Evolutionary conservation across 2,329 filamentous ascomycete genomes (phyloP).

Genomic region (Claviceps sp.): DNA sequence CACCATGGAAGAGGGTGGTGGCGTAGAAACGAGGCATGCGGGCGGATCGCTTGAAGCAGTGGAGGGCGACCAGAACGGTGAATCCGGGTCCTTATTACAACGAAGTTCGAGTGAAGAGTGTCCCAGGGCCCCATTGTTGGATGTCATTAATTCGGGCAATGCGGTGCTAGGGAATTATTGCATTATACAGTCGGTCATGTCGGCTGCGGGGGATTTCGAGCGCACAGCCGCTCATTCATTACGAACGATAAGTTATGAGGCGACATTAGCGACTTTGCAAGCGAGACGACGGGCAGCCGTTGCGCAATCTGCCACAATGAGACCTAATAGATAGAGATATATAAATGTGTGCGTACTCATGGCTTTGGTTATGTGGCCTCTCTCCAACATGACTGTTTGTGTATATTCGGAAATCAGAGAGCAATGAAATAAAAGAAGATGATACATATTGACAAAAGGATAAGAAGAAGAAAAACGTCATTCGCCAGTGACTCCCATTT

Average conservation of each 20-base stretch:
- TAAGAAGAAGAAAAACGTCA: neutral
- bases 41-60: constrained; percentile 10
- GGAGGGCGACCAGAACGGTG: constrained; percentile 13
- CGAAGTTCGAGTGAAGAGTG: constrained; percentile 16
- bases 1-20: constrained; percentile 22
- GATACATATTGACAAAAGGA: neutral
- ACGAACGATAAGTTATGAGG: constrained; percentile 40
- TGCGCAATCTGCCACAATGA: constrained; percentile 11
- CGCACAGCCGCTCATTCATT: constrained; percentile 37
- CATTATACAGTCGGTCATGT: constrained; percentile 34
- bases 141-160: constrained; percentile 41
- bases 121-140: constrained; percentile 26
- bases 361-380: neutral
- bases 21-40: constrained; percentile 31
- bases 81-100: constrained; percentile 15
- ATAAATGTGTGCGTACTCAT: neutral
- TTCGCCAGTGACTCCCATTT: constrained; percentile 10
- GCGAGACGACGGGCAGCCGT: constrained; percentile 27
- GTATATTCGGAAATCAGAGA: neutral
- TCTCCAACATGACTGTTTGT: neutral
- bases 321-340: constrained; percentile 10
- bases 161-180: constrained; percentile 41
- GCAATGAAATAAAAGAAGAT: neutral
- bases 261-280: constrained; percentile 38
- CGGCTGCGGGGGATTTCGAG: constrained; percentile 32